These are phyloP conservation scores for Talaromyces islandicus DNA, from an alignment of 2,329 filamentous ascomycete genomes.

Conservation along the genomic window DNA sequence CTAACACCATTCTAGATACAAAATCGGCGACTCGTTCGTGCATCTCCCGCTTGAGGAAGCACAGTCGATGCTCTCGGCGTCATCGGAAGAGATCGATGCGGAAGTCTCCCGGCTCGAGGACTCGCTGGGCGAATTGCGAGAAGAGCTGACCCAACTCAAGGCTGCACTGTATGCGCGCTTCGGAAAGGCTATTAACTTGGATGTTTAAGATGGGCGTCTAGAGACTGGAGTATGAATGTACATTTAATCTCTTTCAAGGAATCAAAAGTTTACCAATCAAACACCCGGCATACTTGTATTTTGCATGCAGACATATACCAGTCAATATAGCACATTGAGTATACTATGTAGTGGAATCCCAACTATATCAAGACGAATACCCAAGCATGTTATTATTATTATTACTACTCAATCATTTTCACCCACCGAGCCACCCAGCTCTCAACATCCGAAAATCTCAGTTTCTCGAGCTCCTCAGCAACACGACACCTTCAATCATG, in stretches of 20 bases:
- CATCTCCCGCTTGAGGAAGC: slow-evolving; percentile 77
- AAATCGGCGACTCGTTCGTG: slow-evolving; percentile 94
- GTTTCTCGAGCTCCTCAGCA: not conserved
- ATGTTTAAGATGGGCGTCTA: slow-evolving; percentile 54
- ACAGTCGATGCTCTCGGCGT: slow-evolving; percentile 71
- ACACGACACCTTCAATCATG: not conserved
- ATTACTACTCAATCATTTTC: not conserved
- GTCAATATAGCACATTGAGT: no score
- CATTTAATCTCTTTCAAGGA: not conserved
- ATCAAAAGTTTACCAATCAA: not conserved
- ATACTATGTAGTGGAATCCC: no score
- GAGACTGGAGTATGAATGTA: not conserved
- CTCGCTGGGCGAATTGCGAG: slow-evolving; percentile 65
- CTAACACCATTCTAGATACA: slow-evolving; percentile 61
- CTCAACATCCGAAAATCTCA: not conserved
- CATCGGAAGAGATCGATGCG: slow-evolving; percentile 67
- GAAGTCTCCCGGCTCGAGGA: slow-evolving; percentile 73
- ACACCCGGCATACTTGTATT: not conserved
- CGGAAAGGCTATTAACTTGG: slow-evolving; percentile 93
- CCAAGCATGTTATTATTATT: no score
- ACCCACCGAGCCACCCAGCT: not conserved
- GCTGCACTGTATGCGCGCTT: slow-evolving; percentile 90
- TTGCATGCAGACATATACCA: no score
- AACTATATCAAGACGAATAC: no score
- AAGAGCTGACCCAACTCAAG: slow-evolving; percentile 87